These are phyloP conservation scores for Teratosphaeria pseudoeucalypti DNA, from an alignment of 2,329 filamentous ascomycete genomes.

Conservation along the genomic window DNA sequence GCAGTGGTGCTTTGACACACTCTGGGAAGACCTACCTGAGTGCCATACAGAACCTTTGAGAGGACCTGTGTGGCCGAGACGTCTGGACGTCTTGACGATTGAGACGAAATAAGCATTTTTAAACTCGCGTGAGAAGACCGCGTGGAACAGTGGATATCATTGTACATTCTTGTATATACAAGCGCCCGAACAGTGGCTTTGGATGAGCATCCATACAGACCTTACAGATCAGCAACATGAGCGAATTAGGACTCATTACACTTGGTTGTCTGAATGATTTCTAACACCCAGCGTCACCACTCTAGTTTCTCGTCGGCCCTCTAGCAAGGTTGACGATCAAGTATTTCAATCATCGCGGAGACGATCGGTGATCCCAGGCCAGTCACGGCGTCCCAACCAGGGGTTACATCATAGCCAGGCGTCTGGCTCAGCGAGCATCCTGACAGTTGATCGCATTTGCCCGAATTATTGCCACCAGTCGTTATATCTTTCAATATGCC, in stretches of 20 bases:
- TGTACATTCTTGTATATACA: neutral
- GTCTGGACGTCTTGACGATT: neutral
- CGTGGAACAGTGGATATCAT: neutral
- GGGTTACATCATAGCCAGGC: conserved; percentile 10
- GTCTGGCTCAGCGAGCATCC: conserved; percentile 7
- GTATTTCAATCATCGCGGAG: conserved; percentile 8
- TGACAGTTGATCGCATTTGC: conserved; percentile 7
- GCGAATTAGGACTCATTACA: neutral
- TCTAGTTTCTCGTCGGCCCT: neutral
- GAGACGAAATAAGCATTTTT: neutral
- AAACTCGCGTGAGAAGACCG: neutral
- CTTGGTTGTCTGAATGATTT: neutral
- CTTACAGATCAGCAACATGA: neutral
- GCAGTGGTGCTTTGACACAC: conserved; percentile 7
- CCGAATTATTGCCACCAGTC: conserved; percentile 22
- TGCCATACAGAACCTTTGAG: conserved; percentile 6
- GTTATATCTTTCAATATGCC: conserved; percentile 40
- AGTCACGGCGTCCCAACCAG: conserved; percentile 17
- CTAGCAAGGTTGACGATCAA: neutral
- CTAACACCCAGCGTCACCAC: neutral
- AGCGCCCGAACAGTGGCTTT: neutral
- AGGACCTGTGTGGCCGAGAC: neutral
- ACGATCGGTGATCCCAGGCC: conserved; percentile 20
- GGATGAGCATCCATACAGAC: neutral
- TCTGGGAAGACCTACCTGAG: conserved; percentile 9